A percentile compares a stretch with the other conserved stretches of the same genome.
These are phyloP conservation scores for Withania somnifera DNA, from an alignment of 305 asterid species.

Conservation along the genomic window DNA sequence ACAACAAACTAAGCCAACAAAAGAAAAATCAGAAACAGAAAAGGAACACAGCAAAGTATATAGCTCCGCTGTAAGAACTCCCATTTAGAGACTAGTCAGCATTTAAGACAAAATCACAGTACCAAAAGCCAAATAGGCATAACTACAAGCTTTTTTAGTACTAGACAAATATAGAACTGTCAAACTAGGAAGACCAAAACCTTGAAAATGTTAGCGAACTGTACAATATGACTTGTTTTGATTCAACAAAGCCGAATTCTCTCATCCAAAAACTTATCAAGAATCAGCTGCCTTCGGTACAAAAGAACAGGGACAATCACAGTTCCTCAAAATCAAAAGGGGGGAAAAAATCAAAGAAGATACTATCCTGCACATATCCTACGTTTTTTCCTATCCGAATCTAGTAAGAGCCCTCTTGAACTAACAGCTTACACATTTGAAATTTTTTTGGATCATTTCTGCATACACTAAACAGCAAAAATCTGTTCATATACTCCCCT, in stretches of 20 bases:
- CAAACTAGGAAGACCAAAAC: neutral
- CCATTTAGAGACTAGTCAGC: neutral
- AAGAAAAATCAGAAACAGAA: neutral
- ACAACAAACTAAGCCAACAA: neutral
- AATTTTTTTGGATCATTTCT: too few species aligned
- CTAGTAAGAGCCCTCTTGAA: neutral
- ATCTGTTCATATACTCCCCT: too few species aligned
- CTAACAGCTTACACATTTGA: neutral
- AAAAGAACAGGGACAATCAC: neutral
- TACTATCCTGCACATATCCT: neutral
- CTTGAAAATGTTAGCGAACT: neutral
- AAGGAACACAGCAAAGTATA: neutral
- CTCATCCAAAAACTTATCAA: slow-evolving; percentile 16
- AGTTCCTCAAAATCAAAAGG: neutral
- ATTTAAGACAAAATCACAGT: neutral
- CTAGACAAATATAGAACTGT: neutral
- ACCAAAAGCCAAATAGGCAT: neutral
- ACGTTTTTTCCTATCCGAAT: neutral
- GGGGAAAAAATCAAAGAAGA: neutral
- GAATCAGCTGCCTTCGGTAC: slow-evolving; percentile 5
- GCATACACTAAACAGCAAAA: neutral
- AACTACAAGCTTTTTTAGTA: neutral
- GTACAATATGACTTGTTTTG: neutral
- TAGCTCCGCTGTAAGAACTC: neutral
- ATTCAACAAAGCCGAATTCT: slow-evolving; percentile 2